Conservation (phyloP, 345 rosid species). For the Populus nigra region DNA sequence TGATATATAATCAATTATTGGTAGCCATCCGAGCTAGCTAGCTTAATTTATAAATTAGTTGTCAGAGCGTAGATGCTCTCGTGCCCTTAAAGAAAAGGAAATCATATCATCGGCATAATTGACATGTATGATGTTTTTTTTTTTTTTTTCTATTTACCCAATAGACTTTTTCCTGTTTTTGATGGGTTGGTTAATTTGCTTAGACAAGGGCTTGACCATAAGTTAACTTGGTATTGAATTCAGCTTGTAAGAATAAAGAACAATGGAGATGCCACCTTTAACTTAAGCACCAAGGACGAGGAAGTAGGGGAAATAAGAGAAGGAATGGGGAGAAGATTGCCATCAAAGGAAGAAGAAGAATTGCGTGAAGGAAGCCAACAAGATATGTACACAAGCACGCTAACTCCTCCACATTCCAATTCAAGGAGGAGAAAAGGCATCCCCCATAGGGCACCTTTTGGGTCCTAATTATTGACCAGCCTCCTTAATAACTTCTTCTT, state of each 20-base stretch:
- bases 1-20: neutral
- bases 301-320: conserved; percentile 36
- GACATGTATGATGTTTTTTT: too few species aligned
- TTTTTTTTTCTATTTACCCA: too few species aligned
- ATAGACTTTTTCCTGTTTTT: too few species aligned
- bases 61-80: too few species aligned
- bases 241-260: conserved; percentile 77
- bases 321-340: conserved; percentile 30
- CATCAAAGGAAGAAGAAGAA: conserved; percentile 46
- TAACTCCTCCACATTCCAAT: conserved; percentile 52
- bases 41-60: neutral
- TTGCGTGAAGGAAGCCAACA: conserved; percentile 60
- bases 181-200: neutral
- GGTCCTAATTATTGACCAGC: conserved; percentile 5
- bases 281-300: conserved; percentile 43
- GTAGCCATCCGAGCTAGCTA: neutral
- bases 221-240: neutral
- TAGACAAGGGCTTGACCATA: neutral
- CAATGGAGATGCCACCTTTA: conserved; percentile 56
- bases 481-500: neutral
- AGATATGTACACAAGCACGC: conserved; percentile 54
- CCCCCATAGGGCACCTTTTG: conserved; percentile 76
- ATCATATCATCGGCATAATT: too few species aligned
- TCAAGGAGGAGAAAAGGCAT: conserved; percentile 84
- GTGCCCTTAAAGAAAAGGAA: too few species aligned